phyloP scores from a whole-genome alignment of 176 grass and related monocot species.

The Eragrostis nindensis region DNA sequence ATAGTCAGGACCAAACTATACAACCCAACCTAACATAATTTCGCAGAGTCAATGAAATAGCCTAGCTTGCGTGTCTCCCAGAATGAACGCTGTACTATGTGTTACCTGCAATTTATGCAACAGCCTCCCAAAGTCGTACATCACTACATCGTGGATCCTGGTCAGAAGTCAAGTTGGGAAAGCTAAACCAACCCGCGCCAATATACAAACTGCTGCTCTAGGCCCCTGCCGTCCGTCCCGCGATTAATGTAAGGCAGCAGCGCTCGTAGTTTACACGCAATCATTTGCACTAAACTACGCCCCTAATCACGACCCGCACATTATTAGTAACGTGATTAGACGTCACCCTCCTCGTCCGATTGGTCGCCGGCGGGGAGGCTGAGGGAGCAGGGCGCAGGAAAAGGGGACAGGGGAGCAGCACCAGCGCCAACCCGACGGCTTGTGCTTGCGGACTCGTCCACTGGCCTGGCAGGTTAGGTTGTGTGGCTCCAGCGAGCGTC shows the following conservation, averaged over 20 bases:
- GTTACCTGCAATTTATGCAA: no score
- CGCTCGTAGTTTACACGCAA: conserved; percentile 6
- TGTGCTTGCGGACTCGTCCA: not conserved
- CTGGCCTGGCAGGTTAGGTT: no score
- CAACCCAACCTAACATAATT: not conserved
- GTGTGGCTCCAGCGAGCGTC: conserved; percentile 3
- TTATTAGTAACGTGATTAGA: no score
- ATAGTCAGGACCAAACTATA: not conserved
- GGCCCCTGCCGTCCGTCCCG: not conserved
- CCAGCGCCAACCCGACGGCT: not conserved
- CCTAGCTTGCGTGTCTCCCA: no score
- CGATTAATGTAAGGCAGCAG: not conserved
- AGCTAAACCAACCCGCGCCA: conserved; percentile 3
- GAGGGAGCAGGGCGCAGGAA: conserved; percentile 38
- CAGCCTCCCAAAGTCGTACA: no score
- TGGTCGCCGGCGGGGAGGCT: conserved; percentile 53
- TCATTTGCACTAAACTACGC: conserved; percentile 36
- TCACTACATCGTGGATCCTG: conserved; percentile 51
- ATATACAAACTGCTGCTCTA: not conserved
- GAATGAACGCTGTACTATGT: no score
- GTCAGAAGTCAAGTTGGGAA: conserved; percentile 37
- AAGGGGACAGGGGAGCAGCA: conserved; percentile 26
- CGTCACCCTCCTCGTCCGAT: not conserved
- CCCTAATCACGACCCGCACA: not conserved
- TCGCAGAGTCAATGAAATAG: not conserved